Evolutionary conservation across 257 asterid species (phyloP), one percentile per base, ranked within the genome.

Genomic region (Gentiana dahurica): DNA sequence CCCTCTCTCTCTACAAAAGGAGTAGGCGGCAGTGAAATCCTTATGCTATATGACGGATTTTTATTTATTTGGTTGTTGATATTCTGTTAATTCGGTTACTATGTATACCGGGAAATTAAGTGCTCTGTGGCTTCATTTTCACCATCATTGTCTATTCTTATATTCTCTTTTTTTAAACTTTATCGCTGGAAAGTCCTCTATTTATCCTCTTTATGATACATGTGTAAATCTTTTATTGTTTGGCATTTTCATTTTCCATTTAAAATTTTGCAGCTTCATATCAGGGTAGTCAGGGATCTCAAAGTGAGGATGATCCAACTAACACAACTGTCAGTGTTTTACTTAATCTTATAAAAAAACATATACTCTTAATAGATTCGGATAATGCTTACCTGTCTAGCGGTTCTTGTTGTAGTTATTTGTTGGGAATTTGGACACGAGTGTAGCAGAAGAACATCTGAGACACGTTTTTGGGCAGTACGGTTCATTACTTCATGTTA

Each of bases 341-440:
- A 52, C 45, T 36, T 69, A 36, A 38, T 43, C 50, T 44, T 55
- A 24, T 24, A 24, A 24, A 24, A 24, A 24, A 24, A 24, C 2
- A 7, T 39, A 36, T 10, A 12, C 34, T 34, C 13, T 35, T 4
- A 12, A 12, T 35, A 1, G 12, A 5, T 13, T 41, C 34, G 1
- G 35, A 6, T 61, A 11, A 24, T 24, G 24, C 57, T 72, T 45
- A 62, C 24, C n/a, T 4, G 12, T 35, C 59, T 51, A 43, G 45
- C 3, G 2, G 7, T 47, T 55, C 55, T 55, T 58, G 55, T 66
- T 73, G 69, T 87, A 90, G 98, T 77, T 90, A 50, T 90, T 90
- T 77, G 95, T 90, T 59, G 98, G 98, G 65, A 85, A 85, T 68
- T 72, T 90, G 84, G 98, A 90, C 68, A n/a, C 89, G 6, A 85